Evolutionary conservation across 1,284 basidiomycete genomes (phyloP).

Genomic region (Salmacisia buchloeana): DNA sequence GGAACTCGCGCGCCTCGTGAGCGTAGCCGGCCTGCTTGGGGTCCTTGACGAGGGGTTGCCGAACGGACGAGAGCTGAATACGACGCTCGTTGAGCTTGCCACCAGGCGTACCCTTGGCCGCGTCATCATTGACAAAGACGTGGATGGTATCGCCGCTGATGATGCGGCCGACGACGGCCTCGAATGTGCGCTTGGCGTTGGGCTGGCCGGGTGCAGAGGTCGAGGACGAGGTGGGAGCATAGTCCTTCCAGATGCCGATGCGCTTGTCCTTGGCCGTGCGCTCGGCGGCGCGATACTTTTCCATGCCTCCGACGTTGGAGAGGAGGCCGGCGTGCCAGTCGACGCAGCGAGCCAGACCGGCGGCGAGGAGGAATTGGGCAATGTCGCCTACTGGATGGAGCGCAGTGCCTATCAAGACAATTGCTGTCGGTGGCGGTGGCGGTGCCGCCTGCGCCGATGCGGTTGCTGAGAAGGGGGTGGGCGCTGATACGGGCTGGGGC

Average conservation of each 20-base stretch:
- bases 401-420: conserved; percentile 82
- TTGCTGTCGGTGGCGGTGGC: conserved; percentile 53
- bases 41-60: conserved; percentile 65
- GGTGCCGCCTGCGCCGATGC: conserved; percentile 52
- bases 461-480: conserved; percentile 61
- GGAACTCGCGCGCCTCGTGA: conserved; percentile 73
- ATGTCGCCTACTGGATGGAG: conserved; percentile 91
- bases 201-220: conserved; percentile 24
- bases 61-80: conserved; percentile 80
- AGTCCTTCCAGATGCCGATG: conserved; percentile 69
- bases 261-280: conserved; percentile 76
- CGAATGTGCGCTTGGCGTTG: conserved; percentile 50
- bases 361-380: conserved; percentile 76
- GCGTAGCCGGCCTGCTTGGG: conserved; percentile 82
- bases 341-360: conserved; percentile 82
- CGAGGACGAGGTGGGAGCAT: conserved; percentile 34
- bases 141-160: conserved; percentile 85
- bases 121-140: conserved; percentile 42
- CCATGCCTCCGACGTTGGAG: conserved; percentile 55
- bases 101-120: conserved; percentile 59
- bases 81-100: conserved; percentile 67
- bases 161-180: conserved; percentile 75
- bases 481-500: conserved; percentile 59
- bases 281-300: conserved; percentile 73
- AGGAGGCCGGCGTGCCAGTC: conserved; percentile 98